Evolutionary conservation across 495 filamentous ascomycete species (phyloP).

Genomic region (Gamarada debralockiae): DNA sequence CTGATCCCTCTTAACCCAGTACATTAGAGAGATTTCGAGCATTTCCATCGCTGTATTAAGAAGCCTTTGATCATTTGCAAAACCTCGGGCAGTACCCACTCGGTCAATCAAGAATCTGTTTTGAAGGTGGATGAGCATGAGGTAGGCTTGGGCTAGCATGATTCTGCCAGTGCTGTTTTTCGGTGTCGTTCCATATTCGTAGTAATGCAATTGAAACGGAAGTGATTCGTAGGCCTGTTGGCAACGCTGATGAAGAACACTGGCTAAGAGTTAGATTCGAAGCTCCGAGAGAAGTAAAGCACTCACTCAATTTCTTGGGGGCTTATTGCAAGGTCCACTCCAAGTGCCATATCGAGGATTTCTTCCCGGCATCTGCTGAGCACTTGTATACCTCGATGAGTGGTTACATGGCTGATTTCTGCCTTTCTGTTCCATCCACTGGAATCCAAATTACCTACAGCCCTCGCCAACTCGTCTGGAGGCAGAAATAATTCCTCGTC

Average conservation of each 20-base stretch:
- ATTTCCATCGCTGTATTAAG: constrained; percentile 12
- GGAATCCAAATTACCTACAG: constrained; percentile 1
- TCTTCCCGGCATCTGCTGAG: constrained; percentile 12
- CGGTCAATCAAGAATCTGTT: constrained; percentile 6
- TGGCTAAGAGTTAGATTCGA: not conserved
- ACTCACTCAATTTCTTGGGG: constrained; percentile 16
- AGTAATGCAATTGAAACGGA: constrained; percentile 19
- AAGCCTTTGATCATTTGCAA: constrained; percentile 13
- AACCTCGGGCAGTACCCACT: not conserved
- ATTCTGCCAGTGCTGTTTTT: constrained; percentile 8
- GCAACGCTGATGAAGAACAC: constrained; percentile 14
- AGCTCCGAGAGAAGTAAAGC: not conserved
- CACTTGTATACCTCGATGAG: not conserved
- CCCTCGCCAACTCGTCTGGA: not conserved
- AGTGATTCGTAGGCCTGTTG: constrained; percentile 4
- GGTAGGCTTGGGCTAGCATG: constrained; percentile 11
- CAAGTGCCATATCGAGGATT: constrained; percentile 24
- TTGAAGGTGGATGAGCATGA: constrained; percentile 7
- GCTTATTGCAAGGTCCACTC: constrained; percentile 14
- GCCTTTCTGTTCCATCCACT: constrained; percentile 13
- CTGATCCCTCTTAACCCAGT: constrained; percentile 11
- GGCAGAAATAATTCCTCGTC: constrained; percentile 2
- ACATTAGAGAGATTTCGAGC: constrained; percentile 2
- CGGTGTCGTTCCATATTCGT: constrained; percentile 5
- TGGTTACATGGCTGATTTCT: constrained; percentile 2